A percentile compares a stretch with the other conserved stretches of the same genome.
Conservation (phyloP, 441 rosid genomes). For the Daphne laureola region DNA sequence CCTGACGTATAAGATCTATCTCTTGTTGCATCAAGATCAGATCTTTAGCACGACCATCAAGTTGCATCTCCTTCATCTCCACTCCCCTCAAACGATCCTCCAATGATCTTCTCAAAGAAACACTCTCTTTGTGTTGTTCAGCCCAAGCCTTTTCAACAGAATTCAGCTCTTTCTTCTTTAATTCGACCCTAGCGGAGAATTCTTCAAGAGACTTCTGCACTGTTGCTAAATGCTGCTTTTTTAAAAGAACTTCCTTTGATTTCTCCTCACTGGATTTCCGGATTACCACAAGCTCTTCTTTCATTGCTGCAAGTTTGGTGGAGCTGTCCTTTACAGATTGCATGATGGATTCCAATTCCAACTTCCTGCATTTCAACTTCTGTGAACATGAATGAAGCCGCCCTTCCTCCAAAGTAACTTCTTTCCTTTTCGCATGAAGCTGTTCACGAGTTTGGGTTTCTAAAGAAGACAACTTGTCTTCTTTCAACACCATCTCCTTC, state of each 20-base stretch:
- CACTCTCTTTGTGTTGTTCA: constrained; percentile 13
- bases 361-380: constrained; percentile 14
- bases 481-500: constrained; percentile 23
- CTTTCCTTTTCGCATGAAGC: constrained; percentile 8
- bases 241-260: constrained; percentile 18
- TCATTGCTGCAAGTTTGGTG: constrained; percentile 18
- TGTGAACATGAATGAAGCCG: constrained; percentile 3
- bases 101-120: constrained; percentile 18
- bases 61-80: constrained; percentile 20
- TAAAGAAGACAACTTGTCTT: constrained; percentile 9
- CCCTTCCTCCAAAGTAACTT: constrained; percentile 9
- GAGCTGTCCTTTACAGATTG: constrained; percentile 18
- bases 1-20: no score
- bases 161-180: constrained; percentile 20
- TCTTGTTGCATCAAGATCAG: no score
- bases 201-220: constrained; percentile 23
- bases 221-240: constrained; percentile 19
- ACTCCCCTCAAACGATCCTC: constrained; percentile 19
- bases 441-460: constrained; percentile 10
- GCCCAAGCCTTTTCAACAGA: constrained; percentile 15
- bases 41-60: no score
- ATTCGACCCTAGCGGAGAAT: constrained; percentile 16
- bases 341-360: constrained; percentile 9
- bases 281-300: constrained; percentile 12
- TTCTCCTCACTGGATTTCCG: constrained; percentile 15